Conservation (phyloP, 2,329 filamentous ascomycete species). For the Apiospora malaysiana region DNA sequence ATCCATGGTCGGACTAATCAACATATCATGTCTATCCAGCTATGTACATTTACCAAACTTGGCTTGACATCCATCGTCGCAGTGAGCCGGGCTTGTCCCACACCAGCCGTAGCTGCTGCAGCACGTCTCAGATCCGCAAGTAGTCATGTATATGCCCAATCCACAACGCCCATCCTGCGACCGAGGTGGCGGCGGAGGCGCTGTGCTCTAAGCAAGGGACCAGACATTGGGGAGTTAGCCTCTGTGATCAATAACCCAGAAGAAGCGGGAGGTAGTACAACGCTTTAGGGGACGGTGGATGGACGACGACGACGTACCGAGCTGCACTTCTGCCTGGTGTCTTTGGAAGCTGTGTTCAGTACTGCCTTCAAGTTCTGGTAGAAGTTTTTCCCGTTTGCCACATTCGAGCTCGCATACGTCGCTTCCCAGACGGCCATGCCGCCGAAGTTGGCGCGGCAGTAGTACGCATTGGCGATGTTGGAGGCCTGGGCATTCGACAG, state of each 20-base stretch:
- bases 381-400: slow-evolving; percentile 44
- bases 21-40: background rate
- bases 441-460: slow-evolving; percentile 47
- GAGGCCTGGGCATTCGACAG: slow-evolving; percentile 43
- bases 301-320: slow-evolving; percentile 24
- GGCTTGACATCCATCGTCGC: slow-evolving; percentile 30
- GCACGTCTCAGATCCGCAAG: slow-evolving; percentile 26
- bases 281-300: background rate
- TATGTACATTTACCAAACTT: slow-evolving; percentile 29
- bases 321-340: slow-evolving; percentile 24
- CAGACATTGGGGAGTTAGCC: background rate
- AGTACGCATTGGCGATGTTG: slow-evolving; percentile 46
- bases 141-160: slow-evolving; percentile 18
- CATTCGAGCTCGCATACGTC: slow-evolving; percentile 30
- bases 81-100: slow-evolving; percentile 25
- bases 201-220: background rate
- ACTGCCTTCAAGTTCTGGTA: slow-evolving; percentile 45
- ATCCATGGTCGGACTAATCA: background rate
- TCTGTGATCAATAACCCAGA: background rate
- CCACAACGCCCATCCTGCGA: slow-evolving; percentile 29
- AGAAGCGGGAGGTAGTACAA: background rate
- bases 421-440: slow-evolving; percentile 56
- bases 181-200: background rate
- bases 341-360: slow-evolving; percentile 32
- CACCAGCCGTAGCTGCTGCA: slow-evolving; percentile 30